Base-by-base conservation (phyloP, 1,284 basidiomycete species). In the Lignosus rhinocerotis region DNA sequence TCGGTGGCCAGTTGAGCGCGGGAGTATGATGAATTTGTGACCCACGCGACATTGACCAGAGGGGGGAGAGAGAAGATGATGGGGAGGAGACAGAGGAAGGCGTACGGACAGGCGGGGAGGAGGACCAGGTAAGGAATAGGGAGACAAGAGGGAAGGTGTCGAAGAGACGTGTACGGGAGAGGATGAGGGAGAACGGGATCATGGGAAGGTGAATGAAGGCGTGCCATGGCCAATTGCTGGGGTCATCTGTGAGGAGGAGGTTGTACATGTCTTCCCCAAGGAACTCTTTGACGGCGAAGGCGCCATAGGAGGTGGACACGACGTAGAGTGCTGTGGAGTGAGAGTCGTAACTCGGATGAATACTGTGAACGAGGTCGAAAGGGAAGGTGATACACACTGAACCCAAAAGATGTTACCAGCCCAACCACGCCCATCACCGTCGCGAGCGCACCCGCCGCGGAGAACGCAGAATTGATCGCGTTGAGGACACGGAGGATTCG, bases 161-260 rank as follows among this genome's bases (percentile, higher is more conserved):
- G 72, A 74, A 61, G 30, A 80, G 67, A 14, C 83, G 78, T 5
- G 85, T 76, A 49, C 85, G 80, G 42, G 88, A 78, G n/a, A 80
- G 69, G 53, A 87, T 70, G 63, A 87, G 80, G 30, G 76, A 76
- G 51, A 86, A 66, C 0, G 86, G 84, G 52, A 87, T 79, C 38
- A 85, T 67, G 6, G 84, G 89, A 14, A 93, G 83, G 68, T 91
- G 86, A 68, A 91, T 69, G 72, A 80, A 88, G 33, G 87, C 85
- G 45, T 84, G 80, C 81, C 84, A 84, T 0, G 87, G 84, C 87
- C 90, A 89, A 46, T 85, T 83, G 44, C 75, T 73, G 2, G 82
- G 81, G 66, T 90, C 84, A 55, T 87, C 81, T 0, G 84, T 82
- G 12, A 92, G 72, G 19, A 91, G 73, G 21, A 84, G 65, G 50